Conservation (phyloP, 2,329 filamentous ascomycete species). For the Talaromyces sp. region DNA sequence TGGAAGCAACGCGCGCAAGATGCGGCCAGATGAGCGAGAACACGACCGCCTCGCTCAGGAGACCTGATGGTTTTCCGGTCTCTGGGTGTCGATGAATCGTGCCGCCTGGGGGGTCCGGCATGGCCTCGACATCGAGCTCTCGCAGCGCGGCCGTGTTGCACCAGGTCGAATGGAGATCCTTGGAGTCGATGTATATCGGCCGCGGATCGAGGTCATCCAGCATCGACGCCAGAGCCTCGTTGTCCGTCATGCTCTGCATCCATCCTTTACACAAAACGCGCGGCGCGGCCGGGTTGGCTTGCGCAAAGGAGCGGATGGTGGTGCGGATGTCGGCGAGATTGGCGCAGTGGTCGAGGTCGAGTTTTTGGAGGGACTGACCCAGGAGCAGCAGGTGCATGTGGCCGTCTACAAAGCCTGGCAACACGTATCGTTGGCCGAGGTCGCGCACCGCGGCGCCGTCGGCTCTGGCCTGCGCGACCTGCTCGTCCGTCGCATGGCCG, state of each 20-base stretch:
- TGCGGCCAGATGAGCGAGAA: slow-evolving; percentile 45
- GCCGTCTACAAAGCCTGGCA: slow-evolving; percentile 48
- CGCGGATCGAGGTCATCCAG: slow-evolving; percentile 46
- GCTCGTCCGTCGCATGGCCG: slow-evolving; percentile 28
- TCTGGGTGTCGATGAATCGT: slow-evolving; percentile 42
- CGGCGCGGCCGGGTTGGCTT: slow-evolving; percentile 33
- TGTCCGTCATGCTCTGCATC: slow-evolving; percentile 46
- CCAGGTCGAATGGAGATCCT: slow-evolving; percentile 50
- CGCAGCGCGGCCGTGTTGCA: slow-evolving; percentile 45
- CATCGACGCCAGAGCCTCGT: slow-evolving; percentile 42
- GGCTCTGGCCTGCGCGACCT: slow-evolving; percentile 16
- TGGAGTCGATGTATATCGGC: slow-evolving; percentile 47
- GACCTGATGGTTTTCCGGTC: slow-evolving; percentile 40
- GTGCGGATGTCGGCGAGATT: slow-evolving; percentile 41
- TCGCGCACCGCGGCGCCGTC: slow-evolving; percentile 24
- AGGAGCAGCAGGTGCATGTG: slow-evolving; percentile 50
- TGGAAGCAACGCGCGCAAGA: slow-evolving; percentile 38
- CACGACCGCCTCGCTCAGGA: slow-evolving; percentile 45
- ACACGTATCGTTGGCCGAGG: slow-evolving; percentile 33
- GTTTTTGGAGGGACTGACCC: slow-evolving; percentile 44
- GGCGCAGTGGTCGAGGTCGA: slow-evolving; percentile 39
- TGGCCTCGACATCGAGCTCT: slow-evolving; percentile 40
- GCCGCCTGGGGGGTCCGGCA: slow-evolving; percentile 43
- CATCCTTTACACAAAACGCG: slow-evolving; percentile 46
- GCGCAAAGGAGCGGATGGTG: slow-evolving; percentile 39